Conservation (phyloP, 495 filamentous ascomycete species). For the Penicillium crystallinum region DNA sequence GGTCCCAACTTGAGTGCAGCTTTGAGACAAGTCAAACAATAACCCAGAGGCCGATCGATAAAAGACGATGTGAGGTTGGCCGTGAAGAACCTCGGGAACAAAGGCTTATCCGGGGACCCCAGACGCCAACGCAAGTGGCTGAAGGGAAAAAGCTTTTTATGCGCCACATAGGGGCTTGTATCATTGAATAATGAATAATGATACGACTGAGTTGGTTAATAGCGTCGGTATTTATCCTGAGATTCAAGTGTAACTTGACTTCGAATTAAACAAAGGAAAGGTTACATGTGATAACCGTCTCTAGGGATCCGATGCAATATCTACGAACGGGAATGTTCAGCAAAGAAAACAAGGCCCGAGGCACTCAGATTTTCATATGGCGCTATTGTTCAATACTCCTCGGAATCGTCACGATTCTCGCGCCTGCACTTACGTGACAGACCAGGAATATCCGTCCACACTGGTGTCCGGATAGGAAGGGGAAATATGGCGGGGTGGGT, state of each 20-base stretch:
- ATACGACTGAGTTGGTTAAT: no score
- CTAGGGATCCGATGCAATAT: neutral
- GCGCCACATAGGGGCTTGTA: constrained; percentile 9
- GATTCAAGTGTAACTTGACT: no score
- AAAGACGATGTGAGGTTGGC: neutral
- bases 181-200: no score
- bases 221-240: no score
- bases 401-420: constrained; percentile 11
- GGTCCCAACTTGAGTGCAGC: no score
- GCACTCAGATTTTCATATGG: constrained; percentile 17
- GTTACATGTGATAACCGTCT: neutral
- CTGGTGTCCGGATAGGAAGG: neutral
- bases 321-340: neutral
- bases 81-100: neutral
- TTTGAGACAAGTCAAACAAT: no score
- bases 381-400: constrained; percentile 12
- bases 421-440: constrained; percentile 11
- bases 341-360: constrained; percentile 6
- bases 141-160: constrained; percentile 16
- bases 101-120: constrained; percentile 13
- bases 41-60: no score
- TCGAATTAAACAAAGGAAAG: neutral
- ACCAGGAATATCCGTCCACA: constrained; percentile 4
- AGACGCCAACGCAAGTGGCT: constrained; percentile 18
- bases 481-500: neutral